A percentile compares a stretch with the other conserved stretches of the same genome.
These are phyloP conservation scores for Westerdykella aurantiaca DNA, from an alignment of 2,329 filamentous ascomycete genomes.

Conservation along the genomic window DNA sequence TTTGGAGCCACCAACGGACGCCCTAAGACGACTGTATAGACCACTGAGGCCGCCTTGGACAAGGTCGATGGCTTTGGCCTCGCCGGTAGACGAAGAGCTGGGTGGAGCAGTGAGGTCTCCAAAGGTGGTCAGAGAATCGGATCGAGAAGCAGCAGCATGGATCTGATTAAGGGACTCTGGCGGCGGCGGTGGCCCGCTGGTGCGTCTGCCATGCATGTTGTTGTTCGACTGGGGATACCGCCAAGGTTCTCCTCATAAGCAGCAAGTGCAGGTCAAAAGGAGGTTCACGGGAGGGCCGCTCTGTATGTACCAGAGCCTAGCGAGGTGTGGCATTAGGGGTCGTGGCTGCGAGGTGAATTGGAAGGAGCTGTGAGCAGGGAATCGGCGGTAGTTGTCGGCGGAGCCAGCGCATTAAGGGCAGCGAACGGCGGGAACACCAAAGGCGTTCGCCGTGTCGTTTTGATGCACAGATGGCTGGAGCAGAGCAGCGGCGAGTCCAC, in stretches of 20 bases:
- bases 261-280: no score
- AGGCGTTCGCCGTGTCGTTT: no score
- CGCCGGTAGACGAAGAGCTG: conserved; percentile 51
- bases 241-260: background rate
- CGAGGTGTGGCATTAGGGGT: conserved; percentile 18
- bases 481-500: background rate
- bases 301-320: conserved; percentile 5
- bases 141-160: conserved; percentile 80
- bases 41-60: conserved; percentile 84
- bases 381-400: background rate
- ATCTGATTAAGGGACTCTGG: conserved; percentile 65
- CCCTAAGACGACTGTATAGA: conserved; percentile 77
- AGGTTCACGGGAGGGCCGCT: background rate
- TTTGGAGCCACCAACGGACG: conserved; percentile 68
- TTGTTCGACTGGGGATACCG: background rate
- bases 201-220: background rate
- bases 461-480: background rate
- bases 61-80: conserved; percentile 67
- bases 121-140: conserved; percentile 81
- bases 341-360: background rate
- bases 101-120: conserved; percentile 80
- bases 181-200: conserved; percentile 6
- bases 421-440: no score
- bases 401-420: no score
- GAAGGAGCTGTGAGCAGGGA: background rate